Evolutionary conservation across 495 filamentous ascomycete species (phyloP), one percentile per base, ranked within the genome.

Genomic region (Xylaria palmicola): DNA sequence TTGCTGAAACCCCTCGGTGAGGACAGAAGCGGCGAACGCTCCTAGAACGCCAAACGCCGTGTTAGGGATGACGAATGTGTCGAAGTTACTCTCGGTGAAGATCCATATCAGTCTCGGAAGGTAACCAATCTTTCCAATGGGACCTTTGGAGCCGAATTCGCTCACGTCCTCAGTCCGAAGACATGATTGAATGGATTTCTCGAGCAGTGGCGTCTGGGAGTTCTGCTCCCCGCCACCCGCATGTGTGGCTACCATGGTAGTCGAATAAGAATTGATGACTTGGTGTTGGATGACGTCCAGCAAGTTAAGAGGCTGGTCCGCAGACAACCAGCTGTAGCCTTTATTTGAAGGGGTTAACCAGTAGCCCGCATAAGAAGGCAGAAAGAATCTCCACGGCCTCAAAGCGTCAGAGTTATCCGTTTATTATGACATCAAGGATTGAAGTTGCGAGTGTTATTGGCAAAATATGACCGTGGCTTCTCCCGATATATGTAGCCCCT

Each of bases 31-130:
- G 6, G 77, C 65, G 15, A 73, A 59, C 30, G 69, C 71, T 24
- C 59, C 70, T 56, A 68, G 64, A 34, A 79, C 61, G 13, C 72
- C 78, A 51, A 81, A 61, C 7, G 49, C 48, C 19, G 49, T 54
- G 29, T 61, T 55, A 37, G 78, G 75, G 43, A 69, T 44, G 2
- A 80, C 61, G 41, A 79, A 74, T 6, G 75, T 76, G 55, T 75
- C 74, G 32, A 79, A 60, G 58, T 81, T 76, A 47, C 67, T 75
- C 47, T 59, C 65, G 10, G 76, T 76, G 55, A 79, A 75, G 2
- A 80, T 66, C 67, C 70, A 79, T 26, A 61, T 4, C 7, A 59
- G 24, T 4, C 51, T 51, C 4, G 56, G 56, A 4, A 59, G 30
- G 45, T 59, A 59, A 13, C 26, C 56, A 17, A 59, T 50, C 26